phyloP scores from a whole-genome alignment of 257 asterid species.

The Perilla frutescens region DNA sequence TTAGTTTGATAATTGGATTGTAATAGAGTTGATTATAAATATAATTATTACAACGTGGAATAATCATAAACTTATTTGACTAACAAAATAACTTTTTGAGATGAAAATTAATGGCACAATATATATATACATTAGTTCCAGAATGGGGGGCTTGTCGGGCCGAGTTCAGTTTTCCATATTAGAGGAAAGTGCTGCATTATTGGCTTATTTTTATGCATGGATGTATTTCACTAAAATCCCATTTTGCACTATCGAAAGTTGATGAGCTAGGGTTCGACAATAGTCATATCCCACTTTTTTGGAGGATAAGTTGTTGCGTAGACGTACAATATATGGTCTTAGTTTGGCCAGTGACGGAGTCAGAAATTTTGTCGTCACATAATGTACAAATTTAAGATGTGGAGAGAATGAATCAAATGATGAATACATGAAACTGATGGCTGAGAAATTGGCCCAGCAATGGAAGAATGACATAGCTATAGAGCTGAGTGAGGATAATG shows the following conservation, averaged over 20 bases:
- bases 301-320: not conserved
- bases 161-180: not conserved
- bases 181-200: slow-evolving; percentile 29
- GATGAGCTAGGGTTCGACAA: slow-evolving; percentile 16
- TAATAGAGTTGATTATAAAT: too few species aligned
- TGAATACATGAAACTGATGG: not conserved
- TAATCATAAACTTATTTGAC: too few species aligned
- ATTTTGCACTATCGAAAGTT: slow-evolving; percentile 12
- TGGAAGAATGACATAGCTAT: not conserved
- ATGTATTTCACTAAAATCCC: slow-evolving; percentile 13
- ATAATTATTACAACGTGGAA: too few species aligned
- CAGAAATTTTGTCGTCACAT: not conserved
- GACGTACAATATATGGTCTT: too few species aligned
- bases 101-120: too few species aligned
- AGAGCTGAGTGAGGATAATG: not conserved
- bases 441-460: too few species aligned
- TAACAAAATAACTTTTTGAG: too few species aligned
- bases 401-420: too few species aligned
- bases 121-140: too few species aligned
- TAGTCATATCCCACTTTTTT: not conserved
- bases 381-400: too few species aligned
- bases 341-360: not conserved
- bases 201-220: slow-evolving; percentile 10
- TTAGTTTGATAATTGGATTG: too few species aligned
- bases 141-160: not conserved